phyloP scores from a whole-genome alignment of 805 yeast species.

The Candida coleopterorum region DNA sequence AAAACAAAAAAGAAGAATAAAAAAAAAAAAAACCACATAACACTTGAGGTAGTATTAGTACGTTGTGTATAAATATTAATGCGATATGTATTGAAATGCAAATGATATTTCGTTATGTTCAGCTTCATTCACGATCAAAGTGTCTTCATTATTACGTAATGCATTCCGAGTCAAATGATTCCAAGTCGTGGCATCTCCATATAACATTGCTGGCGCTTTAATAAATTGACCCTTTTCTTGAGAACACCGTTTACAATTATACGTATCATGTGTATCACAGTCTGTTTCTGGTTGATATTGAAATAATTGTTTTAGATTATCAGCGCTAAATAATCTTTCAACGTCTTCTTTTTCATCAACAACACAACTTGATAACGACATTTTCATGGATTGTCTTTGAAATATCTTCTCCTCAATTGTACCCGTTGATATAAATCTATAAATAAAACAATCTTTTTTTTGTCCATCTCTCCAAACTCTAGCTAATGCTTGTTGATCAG shows the following conservation, averaged over 20 bases:
- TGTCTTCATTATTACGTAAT: conserved; percentile 67
- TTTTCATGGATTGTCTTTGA: conserved; percentile 92
- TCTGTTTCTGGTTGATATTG: conserved; percentile 59
- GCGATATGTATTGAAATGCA: conserved; percentile 92
- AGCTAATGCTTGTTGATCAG: conserved; percentile 96
- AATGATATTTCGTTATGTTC: conserved; percentile 68
- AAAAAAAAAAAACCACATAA: no score
- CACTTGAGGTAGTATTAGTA: no score
- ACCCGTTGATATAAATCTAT: conserved; percentile 90
- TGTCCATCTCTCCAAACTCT: conserved; percentile 99
- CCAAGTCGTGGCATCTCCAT: conserved; percentile 98
- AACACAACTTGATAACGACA: conserved; percentile 89
- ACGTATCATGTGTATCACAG: conserved; percentile 92
- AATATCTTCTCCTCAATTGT: conserved; percentile 94
- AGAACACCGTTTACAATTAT: conserved; percentile 76
- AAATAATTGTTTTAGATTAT: conserved; percentile 71
- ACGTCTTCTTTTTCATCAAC: conserved; percentile 96
- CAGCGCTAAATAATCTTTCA: conserved; percentile 84
- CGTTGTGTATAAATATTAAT: no score
- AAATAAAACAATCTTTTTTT: conserved; percentile 92
- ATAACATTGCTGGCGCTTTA: conserved; percentile 81
- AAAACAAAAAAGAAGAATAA: no score
- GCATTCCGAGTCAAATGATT: conserved; percentile 73
- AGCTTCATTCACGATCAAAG: conserved; percentile 68
- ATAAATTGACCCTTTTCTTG: conserved; percentile 44